Evolutionary conservation across 2,329 filamentous ascomycete genomes (phyloP).

Genomic region (Verticillium dahliae): DNA sequence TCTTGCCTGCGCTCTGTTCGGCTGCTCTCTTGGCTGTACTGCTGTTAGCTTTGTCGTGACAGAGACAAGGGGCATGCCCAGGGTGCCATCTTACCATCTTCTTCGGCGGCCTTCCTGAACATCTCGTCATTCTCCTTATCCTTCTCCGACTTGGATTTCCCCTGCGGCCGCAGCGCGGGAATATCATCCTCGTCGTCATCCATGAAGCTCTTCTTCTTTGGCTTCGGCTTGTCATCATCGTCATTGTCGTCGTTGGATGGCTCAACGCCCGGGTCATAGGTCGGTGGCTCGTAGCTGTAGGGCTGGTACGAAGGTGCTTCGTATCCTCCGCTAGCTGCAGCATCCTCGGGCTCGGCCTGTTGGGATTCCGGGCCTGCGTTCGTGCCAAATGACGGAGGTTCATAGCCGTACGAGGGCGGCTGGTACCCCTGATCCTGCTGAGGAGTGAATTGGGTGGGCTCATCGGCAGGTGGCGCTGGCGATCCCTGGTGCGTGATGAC

Average conservation of each 20-base stretch:
- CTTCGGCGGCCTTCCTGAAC: slow-evolving; percentile 76
- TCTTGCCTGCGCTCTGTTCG: slow-evolving; percentile 42
- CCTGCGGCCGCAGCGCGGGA: slow-evolving; percentile 33
- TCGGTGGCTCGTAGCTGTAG: slow-evolving; percentile 50
- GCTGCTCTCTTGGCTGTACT: slow-evolving; percentile 50
- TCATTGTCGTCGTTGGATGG: slow-evolving; percentile 33
- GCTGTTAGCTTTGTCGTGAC: slow-evolving; percentile 10
- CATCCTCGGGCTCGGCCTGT: slow-evolving; percentile 20
- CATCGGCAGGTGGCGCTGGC: not conserved
- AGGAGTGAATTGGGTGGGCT: slow-evolving; percentile 6
- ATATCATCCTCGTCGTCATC: slow-evolving; percentile 75
- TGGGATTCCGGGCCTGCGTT: slow-evolving; percentile 20
- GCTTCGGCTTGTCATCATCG: slow-evolving; percentile 44
- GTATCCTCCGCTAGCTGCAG: slow-evolving; percentile 36
- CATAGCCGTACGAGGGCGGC: slow-evolving; percentile 43
- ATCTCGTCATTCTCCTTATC: slow-evolving; percentile 79
- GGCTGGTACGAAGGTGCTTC: slow-evolving; percentile 58
- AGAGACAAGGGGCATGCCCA: not conserved
- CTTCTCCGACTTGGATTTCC: slow-evolving; percentile 59
- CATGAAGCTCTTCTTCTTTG: slow-evolving; percentile 73
- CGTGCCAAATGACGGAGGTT: slow-evolving; percentile 33
- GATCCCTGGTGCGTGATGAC: not conserved
- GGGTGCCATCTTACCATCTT: slow-evolving; percentile 50
- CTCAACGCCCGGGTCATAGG: slow-evolving; percentile 45
- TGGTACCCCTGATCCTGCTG: slow-evolving; percentile 27